A percentile compares a stretch with the other conserved stretches of the same genome.
These are phyloP conservation scores for Carex cristatella DNA, from an alignment of 176 grass and related monocot species.

Conservation along the genomic window DNA sequence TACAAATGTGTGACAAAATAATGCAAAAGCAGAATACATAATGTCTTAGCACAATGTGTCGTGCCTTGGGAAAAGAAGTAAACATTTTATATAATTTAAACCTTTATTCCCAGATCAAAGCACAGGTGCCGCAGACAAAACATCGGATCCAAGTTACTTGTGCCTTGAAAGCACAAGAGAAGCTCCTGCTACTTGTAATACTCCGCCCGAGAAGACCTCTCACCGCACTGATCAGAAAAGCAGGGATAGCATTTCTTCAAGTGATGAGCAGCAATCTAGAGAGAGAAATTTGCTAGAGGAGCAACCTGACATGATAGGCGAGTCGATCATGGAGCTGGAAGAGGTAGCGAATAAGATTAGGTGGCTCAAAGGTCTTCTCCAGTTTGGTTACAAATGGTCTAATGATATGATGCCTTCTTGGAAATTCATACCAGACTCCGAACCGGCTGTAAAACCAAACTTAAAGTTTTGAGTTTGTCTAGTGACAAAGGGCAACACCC, in stretches of 20 bases:
- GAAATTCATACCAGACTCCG: background rate
- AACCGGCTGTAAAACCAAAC: background rate
- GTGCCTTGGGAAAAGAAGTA: background rate
- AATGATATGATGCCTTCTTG: constrained; percentile 24
- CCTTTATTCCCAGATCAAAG: background rate
- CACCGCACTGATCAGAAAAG: background rate
- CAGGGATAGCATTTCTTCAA: background rate
- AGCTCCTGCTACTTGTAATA: background rate
- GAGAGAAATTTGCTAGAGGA: background rate
- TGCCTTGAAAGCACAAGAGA: background rate
- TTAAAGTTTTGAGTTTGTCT: background rate
- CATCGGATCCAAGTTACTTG: background rate
- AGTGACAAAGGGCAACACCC: too few relatives aligned
- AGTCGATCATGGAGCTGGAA: constrained; percentile 29
- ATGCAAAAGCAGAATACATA: background rate
- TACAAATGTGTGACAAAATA: background rate
- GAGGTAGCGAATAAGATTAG: constrained; percentile 26
- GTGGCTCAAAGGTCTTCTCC: constrained; percentile 32
- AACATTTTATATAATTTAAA: background rate
- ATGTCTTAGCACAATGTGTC: background rate
- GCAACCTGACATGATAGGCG: constrained; percentile 2
- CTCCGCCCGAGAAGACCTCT: background rate
- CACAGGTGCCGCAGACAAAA: background rate
- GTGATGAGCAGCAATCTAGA: background rate
- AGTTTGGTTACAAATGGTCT: constrained; percentile 20